Conservation (phyloP, 208 protist species). For the Porcisia deanei region DNA sequence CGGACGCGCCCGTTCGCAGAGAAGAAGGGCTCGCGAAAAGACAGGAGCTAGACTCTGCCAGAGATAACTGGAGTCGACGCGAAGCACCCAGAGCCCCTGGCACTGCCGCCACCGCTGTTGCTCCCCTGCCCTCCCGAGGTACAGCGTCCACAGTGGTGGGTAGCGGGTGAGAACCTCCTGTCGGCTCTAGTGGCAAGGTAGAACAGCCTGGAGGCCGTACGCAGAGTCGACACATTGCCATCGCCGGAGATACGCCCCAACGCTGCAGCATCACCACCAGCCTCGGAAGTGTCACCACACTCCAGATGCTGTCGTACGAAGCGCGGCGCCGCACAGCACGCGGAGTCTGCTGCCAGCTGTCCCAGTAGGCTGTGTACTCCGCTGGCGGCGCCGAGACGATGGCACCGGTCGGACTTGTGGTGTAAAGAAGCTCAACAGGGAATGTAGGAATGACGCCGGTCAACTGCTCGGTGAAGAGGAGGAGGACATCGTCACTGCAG, state of each 20-base stretch:
- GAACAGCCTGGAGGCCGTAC: background rate
- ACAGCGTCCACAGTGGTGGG: background rate
- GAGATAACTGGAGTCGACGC: conserved; percentile 1
- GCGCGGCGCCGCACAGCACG: conserved; percentile 9
- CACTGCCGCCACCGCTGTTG: background rate
- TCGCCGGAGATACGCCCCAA: conserved; percentile 36
- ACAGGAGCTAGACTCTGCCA: conserved; percentile 7
- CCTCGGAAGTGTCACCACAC: conserved; percentile 43
- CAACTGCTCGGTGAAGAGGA: conserved; percentile 53
- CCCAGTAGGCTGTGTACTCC: conserved; percentile 8
- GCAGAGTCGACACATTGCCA: conserved; percentile 18
- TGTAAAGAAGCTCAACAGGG: conserved; percentile 36
- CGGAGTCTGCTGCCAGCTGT: conserved; percentile 31
- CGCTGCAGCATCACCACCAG: conserved; percentile 48
- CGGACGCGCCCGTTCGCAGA: background rate
- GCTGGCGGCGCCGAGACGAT: conserved; percentile 24
- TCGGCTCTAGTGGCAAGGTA: background rate
- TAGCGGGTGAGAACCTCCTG: background rate
- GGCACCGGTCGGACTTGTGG: conserved; percentile 36
- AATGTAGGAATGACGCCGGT: conserved; percentile 28
- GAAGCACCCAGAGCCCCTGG: background rate
- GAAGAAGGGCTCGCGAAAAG: background rate
- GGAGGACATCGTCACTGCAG: conserved; percentile 8
- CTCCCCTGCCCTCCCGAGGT: background rate
- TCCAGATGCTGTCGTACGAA: conserved; percentile 40